Base-by-base conservation (phyloP, 2,329 filamentous ascomycete genomes). In the Paraconiothyrium brasiliense region DNA sequence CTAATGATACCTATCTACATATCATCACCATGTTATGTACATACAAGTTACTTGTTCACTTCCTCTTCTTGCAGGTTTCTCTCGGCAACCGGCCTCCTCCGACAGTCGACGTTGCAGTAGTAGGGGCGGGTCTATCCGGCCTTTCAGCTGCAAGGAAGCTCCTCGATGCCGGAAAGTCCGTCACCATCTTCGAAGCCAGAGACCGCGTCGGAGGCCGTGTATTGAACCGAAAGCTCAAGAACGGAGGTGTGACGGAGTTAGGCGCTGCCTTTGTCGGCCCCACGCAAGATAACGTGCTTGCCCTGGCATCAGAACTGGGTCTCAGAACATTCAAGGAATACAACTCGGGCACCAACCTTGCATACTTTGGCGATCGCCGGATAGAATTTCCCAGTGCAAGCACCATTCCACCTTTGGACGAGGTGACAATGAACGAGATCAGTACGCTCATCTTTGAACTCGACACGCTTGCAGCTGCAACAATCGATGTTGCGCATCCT, bases 111-210 rank as follows among this genome's bases (percentile, higher is more conserved):
- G 46, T 48, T 20, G 46, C 20, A 24, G 30, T 48, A 11, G 46
- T 48, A 24, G 46, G 46, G 10, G 46, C 22, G 5, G 46, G 46
- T 27, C 16, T 32, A 27, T 48, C 22, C 20, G 46, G 46, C 9
- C 22, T 48, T 5, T 4, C 22, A 10, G 46, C 46, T 7, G 46
- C 46, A 27, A 48, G 22, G 5, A 27, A 16, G 8, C 46, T 48
- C 13, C 46, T 48, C 20, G 46, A 48, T 2, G 22, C 22, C 46
- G 30, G 30, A 16, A 48, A 48, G 46, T 30, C 46, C 30, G 46
- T 48, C 46, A 32, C 14, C 14, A n/a, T 48, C 2, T 32, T 48
- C 46, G 46, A 48, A 48, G 46, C 46, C 20, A 48, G 30, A 48
- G 30, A 48, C 22, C 46, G 30, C 22, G 30, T 48, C 22, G 46